Base-by-base conservation (phyloP, 2,329 filamentous ascomycete genomes). In the Helotiales sp. region DNA sequence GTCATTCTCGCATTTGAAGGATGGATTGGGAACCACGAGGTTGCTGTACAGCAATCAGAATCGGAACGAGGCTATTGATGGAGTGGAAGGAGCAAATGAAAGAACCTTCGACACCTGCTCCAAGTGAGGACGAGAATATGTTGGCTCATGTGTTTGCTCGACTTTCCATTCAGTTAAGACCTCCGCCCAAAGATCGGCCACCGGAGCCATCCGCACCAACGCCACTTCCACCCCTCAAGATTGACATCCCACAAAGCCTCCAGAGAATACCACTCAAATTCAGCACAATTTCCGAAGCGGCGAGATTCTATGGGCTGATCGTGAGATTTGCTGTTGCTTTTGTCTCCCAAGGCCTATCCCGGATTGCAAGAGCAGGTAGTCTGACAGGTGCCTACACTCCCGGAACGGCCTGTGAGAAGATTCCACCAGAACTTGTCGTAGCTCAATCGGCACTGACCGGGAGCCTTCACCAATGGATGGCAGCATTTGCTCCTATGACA, bases 1-100 rank as follows among this genome's bases (percentile, higher is more conserved):
- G 79, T 90, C 50, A 79, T 90, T 58, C 84, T 86, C 20, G 89
- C 86, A 74, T 90, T 90, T 67, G 88, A 90, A 75, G 88, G 86
- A 1, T 89, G 89, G 71, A 83, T 88, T 28, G 86, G 86, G 30
- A 84, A 88, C 68, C 86, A 89, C 73, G 83, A 82, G 70, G 84
- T 87, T 71, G 86, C 86, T 58, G 87, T 88, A 57, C 72, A 78
- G 15, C 86, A 89, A 87, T 89, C 47, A 86, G 87, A 73, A 84
- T 77, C 5, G 86, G 87, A 32, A 63, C 61, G 20, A 50, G 43
- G 20, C 57, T 67, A 40, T 28, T 67, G 32, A 64, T 61, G 34
- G 65, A 67, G 37, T 67, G 65, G 65, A 67, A 67, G 26, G 55
- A 67, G 55, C 54, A 55, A 10, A 7, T 49, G 20, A 64, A 17